Conservation (phyloP, 306 rosid genomes). For the Rosa chinensis region DNA sequence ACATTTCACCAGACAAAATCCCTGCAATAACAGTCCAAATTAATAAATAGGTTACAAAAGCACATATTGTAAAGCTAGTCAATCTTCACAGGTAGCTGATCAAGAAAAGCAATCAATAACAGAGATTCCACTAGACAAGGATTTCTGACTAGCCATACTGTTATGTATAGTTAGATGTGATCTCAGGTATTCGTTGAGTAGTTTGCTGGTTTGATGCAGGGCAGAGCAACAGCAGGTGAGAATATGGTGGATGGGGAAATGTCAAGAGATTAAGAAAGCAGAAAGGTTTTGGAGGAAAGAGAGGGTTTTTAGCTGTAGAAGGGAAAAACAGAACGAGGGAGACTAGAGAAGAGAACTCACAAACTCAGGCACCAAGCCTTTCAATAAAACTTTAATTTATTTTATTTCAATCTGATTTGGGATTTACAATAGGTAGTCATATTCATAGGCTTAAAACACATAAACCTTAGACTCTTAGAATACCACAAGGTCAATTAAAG, state of each 20-base stretch:
- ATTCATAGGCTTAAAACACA: background rate
- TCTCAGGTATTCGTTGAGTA: background rate
- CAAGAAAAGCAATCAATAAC: background rate
- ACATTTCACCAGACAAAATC: slow-evolving; percentile 13
- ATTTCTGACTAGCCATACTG: background rate
- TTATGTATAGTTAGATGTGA: background rate
- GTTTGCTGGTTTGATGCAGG: background rate
- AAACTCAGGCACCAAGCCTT: background rate
- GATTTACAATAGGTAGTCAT: background rate
- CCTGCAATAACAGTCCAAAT: background rate
- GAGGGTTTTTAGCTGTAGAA: background rate
- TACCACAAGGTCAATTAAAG: background rate
- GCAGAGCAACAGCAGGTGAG: background rate
- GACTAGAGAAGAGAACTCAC: background rate
- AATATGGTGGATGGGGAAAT: background rate
- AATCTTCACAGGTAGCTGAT: background rate
- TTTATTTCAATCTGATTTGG: background rate
- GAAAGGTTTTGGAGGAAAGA: background rate
- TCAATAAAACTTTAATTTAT: background rate
- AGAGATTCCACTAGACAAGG: background rate
- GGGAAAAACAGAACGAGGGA: background rate
- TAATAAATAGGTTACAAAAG: background rate
- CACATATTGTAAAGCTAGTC: background rate
- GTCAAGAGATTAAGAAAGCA: background rate
- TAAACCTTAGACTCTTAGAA: background rate